phyloP scores from a whole-genome alignment of 202 grass and related monocot species.

The Setaria viridis region DNA sequence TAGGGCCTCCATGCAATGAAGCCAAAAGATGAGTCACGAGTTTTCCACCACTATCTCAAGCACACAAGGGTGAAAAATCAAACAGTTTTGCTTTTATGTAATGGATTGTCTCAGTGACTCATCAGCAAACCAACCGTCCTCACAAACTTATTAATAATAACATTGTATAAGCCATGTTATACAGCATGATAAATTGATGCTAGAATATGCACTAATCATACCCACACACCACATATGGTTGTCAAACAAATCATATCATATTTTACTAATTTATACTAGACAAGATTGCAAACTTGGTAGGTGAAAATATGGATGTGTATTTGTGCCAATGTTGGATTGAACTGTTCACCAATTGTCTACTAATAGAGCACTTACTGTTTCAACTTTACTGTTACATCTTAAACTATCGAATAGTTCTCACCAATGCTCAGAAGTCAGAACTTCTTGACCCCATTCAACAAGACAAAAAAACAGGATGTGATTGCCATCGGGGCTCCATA shows the following conservation, averaged over 20 bases:
- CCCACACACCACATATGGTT: neutral
- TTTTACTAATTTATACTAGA: neutral
- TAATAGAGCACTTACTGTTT: constrained; percentile 1
- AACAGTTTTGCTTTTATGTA: neutral
- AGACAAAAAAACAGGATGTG: neutral
- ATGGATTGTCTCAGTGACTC: neutral
- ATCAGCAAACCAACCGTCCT: neutral
- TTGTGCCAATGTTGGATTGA: neutral
- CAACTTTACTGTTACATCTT: constrained; percentile 12
- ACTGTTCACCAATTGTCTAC: neutral
- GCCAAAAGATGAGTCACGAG: neutral
- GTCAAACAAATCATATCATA: neutral
- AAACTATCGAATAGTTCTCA: neutral
- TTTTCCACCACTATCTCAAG: constrained; percentile 17
- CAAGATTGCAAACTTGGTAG: neutral
- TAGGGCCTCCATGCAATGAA: constrained; percentile 9
- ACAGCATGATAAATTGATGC: neutral
- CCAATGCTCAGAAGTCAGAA: constrained; percentile 7
- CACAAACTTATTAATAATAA: neutral
- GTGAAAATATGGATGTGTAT: constrained; percentile 1
- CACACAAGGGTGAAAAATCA: neutral
- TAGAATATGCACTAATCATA: constrained; percentile 9
- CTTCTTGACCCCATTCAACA: neutral
- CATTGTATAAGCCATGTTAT: neutral
- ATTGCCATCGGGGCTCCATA: neutral